Evolutionary conservation across 176 grass and related monocot species (phyloP), one percentile per base, ranked within the genome.

Genomic region (Oryza punctata): DNA sequence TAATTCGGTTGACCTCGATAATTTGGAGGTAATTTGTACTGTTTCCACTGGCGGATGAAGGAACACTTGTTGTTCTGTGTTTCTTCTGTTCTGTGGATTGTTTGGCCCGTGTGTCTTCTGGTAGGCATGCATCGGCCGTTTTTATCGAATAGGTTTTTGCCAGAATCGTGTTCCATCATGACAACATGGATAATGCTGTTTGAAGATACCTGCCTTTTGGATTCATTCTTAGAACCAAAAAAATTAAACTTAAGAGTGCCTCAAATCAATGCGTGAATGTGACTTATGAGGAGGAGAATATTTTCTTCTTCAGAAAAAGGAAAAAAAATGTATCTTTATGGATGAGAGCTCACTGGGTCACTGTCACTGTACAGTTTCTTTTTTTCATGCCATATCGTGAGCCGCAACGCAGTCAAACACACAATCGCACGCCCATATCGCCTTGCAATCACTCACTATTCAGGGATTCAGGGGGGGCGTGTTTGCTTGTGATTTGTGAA

Each of bases 61-160:
- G 21, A 63, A 63, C 50, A 63, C 1, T 27, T 70, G 81, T 84
- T 75, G 81, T 84, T 75, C 28, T 5, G 30, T 67, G 21, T 18
- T 52, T 5, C 49, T 52, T 14, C 9, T 50, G 47, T 50, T 70
- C 67, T 35, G 33, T 35, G 33, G 5, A 43, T 61, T 46, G 60
- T 69, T 40, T 9, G 69, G 87, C 26, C 81, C 69, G 75, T 64
- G 84, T 75, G 84, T 87, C 75, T 87, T 74, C 47, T 28, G 79
- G 87, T 83, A 16, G 47, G 69, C 67, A 50, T 24, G 69, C 88
- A 83, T 63, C 19, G 18, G 12, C 84, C 10, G 67, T n/a, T 60
- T 49, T 35, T 59, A 9, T 57, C 19, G 18, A n/a, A 57, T 57
- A 57, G 52, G 6, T 57, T 57, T 43, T 49, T 29, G 10, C 33